Percentiles rank a stretch among this genome's conserved stretches.
Conservation (phyloP, 176 grass and related monocot species). For the Echinochloa phyllopogon region DNA sequence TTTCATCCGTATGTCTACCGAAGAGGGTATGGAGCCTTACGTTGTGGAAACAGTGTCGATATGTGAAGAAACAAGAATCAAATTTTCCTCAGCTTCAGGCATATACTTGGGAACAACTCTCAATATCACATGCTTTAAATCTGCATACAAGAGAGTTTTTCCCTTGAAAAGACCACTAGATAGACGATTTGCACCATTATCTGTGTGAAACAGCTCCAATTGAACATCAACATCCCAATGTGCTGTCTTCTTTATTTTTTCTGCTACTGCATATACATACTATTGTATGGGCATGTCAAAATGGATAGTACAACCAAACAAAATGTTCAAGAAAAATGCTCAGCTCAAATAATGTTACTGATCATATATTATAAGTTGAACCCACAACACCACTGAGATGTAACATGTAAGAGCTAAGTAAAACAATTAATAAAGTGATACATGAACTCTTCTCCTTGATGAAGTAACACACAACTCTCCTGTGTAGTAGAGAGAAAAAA, state of each 20-base stretch:
- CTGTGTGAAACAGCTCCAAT: conserved; percentile 88
- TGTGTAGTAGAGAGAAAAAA: no score
- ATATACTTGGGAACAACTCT: conserved; percentile 95
- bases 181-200: conserved; percentile 78
- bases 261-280: conserved; percentile 98
- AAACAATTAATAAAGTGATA: conserved; percentile 2
- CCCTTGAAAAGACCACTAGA: conserved; percentile 78
- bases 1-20: neutral
- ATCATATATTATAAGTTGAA: conserved; percentile 24
- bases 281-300: conserved; percentile 68
- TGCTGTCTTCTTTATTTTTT: conserved; percentile 90
- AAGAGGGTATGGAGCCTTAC: conserved; percentile 54
- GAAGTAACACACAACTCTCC: no score
- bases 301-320: conserved; percentile 37
- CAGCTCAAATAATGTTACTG: conserved; percentile 23
- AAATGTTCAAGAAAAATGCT: conserved; percentile 21
- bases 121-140: conserved; percentile 90
- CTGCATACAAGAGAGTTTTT: conserved; percentile 91
- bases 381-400: conserved; percentile 1
- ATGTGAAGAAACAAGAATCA: conserved; percentile 95
- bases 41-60: conserved; percentile 94
- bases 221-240: conserved; percentile 99
- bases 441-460: neutral
- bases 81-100: conserved; percentile 80
- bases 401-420: neutral